These are phyloP conservation scores for Pestalotiopsis sp. DNA, from an alignment of 2,329 filamentous ascomycete genomes.

Conservation along the genomic window DNA sequence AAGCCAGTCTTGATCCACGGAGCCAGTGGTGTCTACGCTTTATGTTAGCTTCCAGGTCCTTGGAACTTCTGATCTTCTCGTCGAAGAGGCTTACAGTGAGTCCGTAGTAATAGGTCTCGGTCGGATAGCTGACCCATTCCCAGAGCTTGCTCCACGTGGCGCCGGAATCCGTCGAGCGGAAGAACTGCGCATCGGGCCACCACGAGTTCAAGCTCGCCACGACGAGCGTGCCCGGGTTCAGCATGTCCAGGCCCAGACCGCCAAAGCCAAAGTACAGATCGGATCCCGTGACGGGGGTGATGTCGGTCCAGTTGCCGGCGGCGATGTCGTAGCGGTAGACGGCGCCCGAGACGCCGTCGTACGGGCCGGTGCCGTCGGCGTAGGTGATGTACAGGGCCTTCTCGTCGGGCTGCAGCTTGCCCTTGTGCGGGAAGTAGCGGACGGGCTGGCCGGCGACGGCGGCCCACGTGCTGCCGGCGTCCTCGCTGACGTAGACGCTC, in stretches of 20 bases:
- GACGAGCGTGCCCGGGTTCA: constrained; percentile 55
- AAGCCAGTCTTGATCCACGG: constrained; percentile 56
- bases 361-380: constrained; percentile 55
- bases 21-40: constrained; percentile 39
- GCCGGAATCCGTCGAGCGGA: constrained; percentile 54
- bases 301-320: constrained; percentile 51
- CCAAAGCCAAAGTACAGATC: constrained; percentile 56
- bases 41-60: background rate
- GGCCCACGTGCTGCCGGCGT: constrained; percentile 54
- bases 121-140: constrained; percentile 48
- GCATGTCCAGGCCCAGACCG: constrained; percentile 52
- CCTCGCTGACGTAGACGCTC: constrained; percentile 53
- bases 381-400: constrained; percentile 57
- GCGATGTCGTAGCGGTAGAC: constrained; percentile 56
- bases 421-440: constrained; percentile 55
- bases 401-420: constrained; percentile 48
- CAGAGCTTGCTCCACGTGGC: constrained; percentile 54
- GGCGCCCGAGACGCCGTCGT: constrained; percentile 53
- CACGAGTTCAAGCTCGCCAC: constrained; percentile 58
- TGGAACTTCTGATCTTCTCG: background rate
- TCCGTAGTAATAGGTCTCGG: constrained; percentile 45
- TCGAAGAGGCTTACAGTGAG: constrained; percentile 35
- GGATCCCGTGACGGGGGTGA: constrained; percentile 50
- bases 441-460: constrained; percentile 50
- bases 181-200: constrained; percentile 59